These are phyloP conservation scores for Coemansia sp. DNA, from an alignment of 192 early-diverging fungal genomes.

Conservation along the genomic window DNA sequence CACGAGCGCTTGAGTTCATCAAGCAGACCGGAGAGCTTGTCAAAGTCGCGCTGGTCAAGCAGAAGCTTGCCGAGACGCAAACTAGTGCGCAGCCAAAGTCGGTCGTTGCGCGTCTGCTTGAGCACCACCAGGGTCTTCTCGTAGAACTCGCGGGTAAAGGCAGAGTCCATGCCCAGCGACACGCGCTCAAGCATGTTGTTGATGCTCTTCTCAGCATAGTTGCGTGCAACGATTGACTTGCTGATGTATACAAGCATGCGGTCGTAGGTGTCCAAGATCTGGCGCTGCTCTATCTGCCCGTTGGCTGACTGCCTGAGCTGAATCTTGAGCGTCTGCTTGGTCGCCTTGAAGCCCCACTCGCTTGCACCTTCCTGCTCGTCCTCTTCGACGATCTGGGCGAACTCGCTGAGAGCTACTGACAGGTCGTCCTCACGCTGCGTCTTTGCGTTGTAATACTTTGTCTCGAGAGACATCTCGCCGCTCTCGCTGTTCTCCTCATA, in stretches of 20 bases:
- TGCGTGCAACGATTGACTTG: conserved; percentile 21
- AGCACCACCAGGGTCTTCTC: conserved; percentile 28
- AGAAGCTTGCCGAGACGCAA: conserved; percentile 32
- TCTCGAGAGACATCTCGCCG: conserved; percentile 35
- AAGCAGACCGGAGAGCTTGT: conserved; percentile 18
- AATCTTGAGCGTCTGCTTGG: conserved; percentile 46
- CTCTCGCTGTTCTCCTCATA: conserved; percentile 39
- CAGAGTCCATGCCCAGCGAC: conserved; percentile 5
- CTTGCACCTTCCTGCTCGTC: conserved; percentile 8
- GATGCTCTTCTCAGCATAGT: conserved; percentile 50
- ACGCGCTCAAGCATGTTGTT: conserved; percentile 46
- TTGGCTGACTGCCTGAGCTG: conserved; percentile 12
- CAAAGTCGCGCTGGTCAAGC: conserved; percentile 28
- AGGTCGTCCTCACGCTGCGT: conserved; percentile 30
- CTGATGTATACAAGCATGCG: conserved; percentile 37
- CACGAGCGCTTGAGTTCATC: conserved; percentile 19
- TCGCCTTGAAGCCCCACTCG: conserved; percentile 50
- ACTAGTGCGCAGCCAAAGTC: conserved; percentile 44
- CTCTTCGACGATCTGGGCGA: conserved; percentile 20
- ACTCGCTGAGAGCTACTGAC: conserved; percentile 23
- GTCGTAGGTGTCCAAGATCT: conserved; percentile 20
- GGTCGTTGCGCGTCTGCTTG: conserved; percentile 35
- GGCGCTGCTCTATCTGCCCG: neutral
- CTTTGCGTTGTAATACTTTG: conserved; percentile 52
- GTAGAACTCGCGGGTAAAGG: conserved; percentile 24